These are phyloP conservation scores for Pichia terricola DNA, from an alignment of 1,139 yeast species.

Conservation along the genomic window DNA sequence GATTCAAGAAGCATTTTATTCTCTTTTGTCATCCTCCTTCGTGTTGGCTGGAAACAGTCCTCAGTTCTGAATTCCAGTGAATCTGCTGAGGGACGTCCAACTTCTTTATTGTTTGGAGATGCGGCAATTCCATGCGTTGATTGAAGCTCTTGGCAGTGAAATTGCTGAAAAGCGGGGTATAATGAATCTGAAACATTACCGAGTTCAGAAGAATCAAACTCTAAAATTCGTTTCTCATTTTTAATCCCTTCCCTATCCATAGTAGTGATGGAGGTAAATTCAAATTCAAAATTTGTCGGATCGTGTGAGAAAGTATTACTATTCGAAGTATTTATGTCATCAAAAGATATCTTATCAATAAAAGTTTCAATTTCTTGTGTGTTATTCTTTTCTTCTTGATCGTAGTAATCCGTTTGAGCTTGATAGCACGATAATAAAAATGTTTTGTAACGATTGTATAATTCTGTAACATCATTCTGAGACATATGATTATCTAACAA, in stretches of 20 bases:
- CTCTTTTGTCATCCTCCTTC: conserved; percentile 3
- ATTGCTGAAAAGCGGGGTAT: not conserved
- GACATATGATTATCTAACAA: conserved; percentile 7
- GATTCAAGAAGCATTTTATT: conserved; percentile 5
- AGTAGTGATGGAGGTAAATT: not conserved
- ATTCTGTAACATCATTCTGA: conserved; percentile 1
- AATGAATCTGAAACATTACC: conserved; percentile 3
- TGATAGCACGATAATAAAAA: conserved; percentile 1
- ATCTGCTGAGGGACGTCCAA: not conserved
- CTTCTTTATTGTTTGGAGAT: not conserved
- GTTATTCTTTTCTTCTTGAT: not conserved
- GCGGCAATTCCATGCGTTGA: not conserved
- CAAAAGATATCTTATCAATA: not conserved
- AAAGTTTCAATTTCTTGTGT: not conserved
- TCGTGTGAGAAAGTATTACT: not conserved
- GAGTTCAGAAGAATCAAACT: conserved; percentile 2
- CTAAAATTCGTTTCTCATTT: not conserved
- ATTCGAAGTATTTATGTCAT: not conserved
- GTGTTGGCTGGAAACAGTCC: not conserved
- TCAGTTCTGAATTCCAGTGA: not conserved
- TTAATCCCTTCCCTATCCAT: not conserved
- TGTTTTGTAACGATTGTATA: conserved; percentile 8
- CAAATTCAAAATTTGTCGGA: conserved; percentile 2
- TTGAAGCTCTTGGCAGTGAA: not conserved
- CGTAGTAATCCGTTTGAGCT: not conserved